Evolutionary conservation across 2,329 filamentous ascomycete genomes (phyloP).

Genomic region (Cercospora brassicicola): DNA sequence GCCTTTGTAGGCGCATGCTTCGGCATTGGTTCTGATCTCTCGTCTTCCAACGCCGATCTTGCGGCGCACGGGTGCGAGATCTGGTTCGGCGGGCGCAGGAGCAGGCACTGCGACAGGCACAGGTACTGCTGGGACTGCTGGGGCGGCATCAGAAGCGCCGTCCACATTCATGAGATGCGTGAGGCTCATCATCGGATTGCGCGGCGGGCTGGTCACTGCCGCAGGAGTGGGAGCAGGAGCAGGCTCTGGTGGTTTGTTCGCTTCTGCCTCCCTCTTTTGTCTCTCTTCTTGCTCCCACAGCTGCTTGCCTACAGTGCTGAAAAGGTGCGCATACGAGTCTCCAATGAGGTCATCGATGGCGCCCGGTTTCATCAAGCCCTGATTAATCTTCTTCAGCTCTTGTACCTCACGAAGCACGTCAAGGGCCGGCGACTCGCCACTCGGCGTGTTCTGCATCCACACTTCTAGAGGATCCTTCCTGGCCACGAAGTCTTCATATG

Average conservation of each 20-base stretch:
- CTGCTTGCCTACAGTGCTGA: conserved; percentile 63
- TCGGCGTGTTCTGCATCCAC: conserved; percentile 56
- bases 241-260: conserved; percentile 20
- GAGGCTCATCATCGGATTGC: conserved; percentile 38
- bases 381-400: conserved; percentile 77
- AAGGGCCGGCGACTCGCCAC: conserved; percentile 51
- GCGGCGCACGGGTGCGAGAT: conserved; percentile 38
- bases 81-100: conserved; percentile 12
- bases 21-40: conserved; percentile 60
- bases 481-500: conserved; percentile 64
- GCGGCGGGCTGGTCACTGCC: conserved; percentile 22
- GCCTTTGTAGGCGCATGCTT: conserved; percentile 52
- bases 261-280: conserved; percentile 33
- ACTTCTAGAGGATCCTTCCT: conserved; percentile 61
- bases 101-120: conserved; percentile 9
- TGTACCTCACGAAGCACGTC: conserved; percentile 66
- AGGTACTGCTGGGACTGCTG: too few species aligned
- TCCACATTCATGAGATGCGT: conserved; percentile 40
- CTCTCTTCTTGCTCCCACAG: conserved; percentile 51
- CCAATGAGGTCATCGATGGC: conserved; percentile 91
- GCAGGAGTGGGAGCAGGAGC: conserved; percentile 12
- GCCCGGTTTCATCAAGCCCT: conserved; percentile 78
- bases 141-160: conserved; percentile 33
- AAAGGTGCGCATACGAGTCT: conserved; percentile 81
- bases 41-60: conserved; percentile 61